Conservation (phyloP, 495 filamentous ascomycete genomes). For the Aspergillus panamensis region DNA sequence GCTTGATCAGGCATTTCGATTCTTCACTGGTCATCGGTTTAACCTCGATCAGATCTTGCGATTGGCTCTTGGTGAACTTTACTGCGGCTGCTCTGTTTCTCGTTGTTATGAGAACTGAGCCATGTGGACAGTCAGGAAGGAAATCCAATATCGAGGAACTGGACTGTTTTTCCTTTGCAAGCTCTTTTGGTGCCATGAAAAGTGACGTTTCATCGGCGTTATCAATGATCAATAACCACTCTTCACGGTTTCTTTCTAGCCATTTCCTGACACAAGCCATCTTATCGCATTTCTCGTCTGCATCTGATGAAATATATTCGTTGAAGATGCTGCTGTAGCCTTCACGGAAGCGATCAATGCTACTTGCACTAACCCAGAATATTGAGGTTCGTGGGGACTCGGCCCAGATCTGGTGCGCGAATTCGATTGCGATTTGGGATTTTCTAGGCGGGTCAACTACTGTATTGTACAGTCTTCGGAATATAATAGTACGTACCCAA, state of each 20-base stretch:
- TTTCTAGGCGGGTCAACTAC: constrained; percentile 23
- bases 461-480: not conserved
- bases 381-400: constrained; percentile 27
- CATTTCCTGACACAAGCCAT: constrained; percentile 9
- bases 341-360: constrained; percentile 31
- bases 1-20: constrained; percentile 13
- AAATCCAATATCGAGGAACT: constrained; percentile 20
- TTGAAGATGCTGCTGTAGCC: constrained; percentile 25
- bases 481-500: constrained; percentile 26
- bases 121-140: constrained; percentile 22
- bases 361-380: constrained; percentile 44
- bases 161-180: constrained; percentile 10
- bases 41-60: constrained; percentile 8
- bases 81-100: constrained; percentile 21
- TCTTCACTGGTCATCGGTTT: constrained; percentile 12
- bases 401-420: constrained; percentile 28
- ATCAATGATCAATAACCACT: constrained; percentile 52
- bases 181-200: constrained; percentile 1
- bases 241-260: constrained; percentile 25
- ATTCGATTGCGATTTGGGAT: constrained; percentile 40
- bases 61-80: constrained; percentile 10
- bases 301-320: constrained; percentile 4
- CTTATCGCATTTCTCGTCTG: constrained; percentile 5
- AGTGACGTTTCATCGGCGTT: constrained; percentile 47
- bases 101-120: constrained; percentile 29